Base-by-base conservation (phyloP, 306 rosid genomes). In the Herpetospermum pedunculosum region DNA sequence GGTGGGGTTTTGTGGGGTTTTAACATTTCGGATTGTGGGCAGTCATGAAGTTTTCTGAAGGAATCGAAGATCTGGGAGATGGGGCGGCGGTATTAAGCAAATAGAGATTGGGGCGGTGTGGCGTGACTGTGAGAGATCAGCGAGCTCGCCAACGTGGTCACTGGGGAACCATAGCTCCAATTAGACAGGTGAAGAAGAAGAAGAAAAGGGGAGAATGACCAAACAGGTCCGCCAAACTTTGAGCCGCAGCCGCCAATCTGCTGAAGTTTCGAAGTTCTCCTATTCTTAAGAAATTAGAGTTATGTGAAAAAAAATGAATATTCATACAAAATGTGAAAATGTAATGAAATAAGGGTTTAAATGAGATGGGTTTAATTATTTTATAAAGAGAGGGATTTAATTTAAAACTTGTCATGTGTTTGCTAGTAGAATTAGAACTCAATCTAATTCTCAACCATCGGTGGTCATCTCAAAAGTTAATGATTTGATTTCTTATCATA, bases 1-100 rank as follows among this genome's bases (percentile, higher is more conserved):
- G 81, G 59, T 76, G 79, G 49, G 79, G 72, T 69, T 80, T 74
- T 60, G 79, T 64, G 71, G 59, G 63, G 83, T 70, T 80, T 80
- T 40, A 80, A 52, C 83, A 83, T 83, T 0, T 52, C 47, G 74
- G 73, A 47, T 21, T 74, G 23, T 34, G 77, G 55, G 37, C 30
- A 49, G 47, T 47, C 75, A 75, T 44, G 46, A 70, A 58, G 74
- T 44, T 72, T 72, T 76, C 11, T 15, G 10, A 53, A 69, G 78
- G 58, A 57, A 67, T 57, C 50, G 29, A 75, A 43, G 60, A 67
- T 55, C 72, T 55, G 55, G 46, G 83, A 34, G 25, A 21, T 59
- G 52, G 25, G 71, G 50, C 28, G n/a, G 35, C 34, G 10, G 35
- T 53, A 16, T 44, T 63, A 2, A 10, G 48, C 30, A 23, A 40